Base-by-base conservation (phyloP, 2,329 filamentous ascomycete species). In the Didymella segeticola region DNA sequence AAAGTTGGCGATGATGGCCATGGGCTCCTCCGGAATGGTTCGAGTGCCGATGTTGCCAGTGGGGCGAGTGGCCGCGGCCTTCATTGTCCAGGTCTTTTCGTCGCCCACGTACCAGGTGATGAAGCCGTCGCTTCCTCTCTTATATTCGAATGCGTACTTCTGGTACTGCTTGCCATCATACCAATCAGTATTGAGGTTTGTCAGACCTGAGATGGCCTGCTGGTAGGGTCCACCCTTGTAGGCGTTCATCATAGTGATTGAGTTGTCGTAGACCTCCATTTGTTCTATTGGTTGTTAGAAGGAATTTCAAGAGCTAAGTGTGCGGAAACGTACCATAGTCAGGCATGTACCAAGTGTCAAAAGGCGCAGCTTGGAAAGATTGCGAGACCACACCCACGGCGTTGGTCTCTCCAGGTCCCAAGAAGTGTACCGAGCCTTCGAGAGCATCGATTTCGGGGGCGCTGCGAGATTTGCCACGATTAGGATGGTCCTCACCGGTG, bases 391-490 rank as follows among this genome's bases (percentile, higher is more conserved):
- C 77, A 38, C 87, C 87, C 42, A 87, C 79, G 27, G 77, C 78
- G n/a, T 78, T 78, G 26, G 75, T 77, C 17, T 79, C 68, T n/a
- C 77, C 75, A 31, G 78, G 75, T 14, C 82, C 80, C 20, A 87
- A 64, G 15, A 78, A 77, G 5, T 73, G 76, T 12, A 86, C 84
- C 61, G 82, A 87, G n/a, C 85, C 88, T 79, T 90, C 88, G 34
- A 90, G 77, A 11, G 82, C 86, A 80, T 90, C 88, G 56, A 90
- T 89, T 78, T 90, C 88, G 0, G 88, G 88, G 1, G 86, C 85
- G 53, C 84, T 84, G 20, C 88, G 82, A 43, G 87, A 87, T 41
- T 78, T 85, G 12, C 88, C 87, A 7, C 83, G 83, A 19, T 76
- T 84, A 4, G 88, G 88, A 66, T 90, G 88, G 62, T 89, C 86